Conservation (phyloP, 1,284 basidiomycete species). For the Ustilago trichophora region DNA sequence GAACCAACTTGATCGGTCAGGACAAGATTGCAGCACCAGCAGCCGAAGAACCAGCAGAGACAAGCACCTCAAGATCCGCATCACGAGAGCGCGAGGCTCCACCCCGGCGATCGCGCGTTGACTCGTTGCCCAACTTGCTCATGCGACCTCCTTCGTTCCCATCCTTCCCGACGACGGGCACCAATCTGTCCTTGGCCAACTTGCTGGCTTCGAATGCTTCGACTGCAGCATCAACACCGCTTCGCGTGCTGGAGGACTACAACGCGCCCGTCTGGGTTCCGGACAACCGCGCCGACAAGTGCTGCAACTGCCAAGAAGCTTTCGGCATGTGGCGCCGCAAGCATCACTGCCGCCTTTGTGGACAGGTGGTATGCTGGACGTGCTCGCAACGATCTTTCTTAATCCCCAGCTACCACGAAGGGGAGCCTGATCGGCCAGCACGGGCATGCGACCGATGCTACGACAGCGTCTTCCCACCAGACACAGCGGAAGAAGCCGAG, state of each 20-base stretch:
- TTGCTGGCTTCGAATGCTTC: slow-evolving; percentile 25
- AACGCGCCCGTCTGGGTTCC: slow-evolving; percentile 92
- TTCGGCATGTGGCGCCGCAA: slow-evolving; percentile 84
- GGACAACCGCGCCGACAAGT: slow-evolving; percentile 79
- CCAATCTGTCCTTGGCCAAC: slow-evolving; percentile 32
- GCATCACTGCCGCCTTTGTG: slow-evolving; percentile 90
- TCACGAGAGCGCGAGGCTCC: slow-evolving; percentile 17
- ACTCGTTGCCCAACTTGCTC: slow-evolving; percentile 39
- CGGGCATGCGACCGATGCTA: slow-evolving; percentile 86
- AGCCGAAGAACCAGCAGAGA: slow-evolving; percentile 10
- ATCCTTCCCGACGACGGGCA: slow-evolving; percentile 20
- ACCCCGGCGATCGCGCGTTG: slow-evolving; percentile 25
- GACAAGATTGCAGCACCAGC: slow-evolving; percentile 14
- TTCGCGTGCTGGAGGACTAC: slow-evolving; percentile 78
- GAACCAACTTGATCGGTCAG: slow-evolving; percentile 26
- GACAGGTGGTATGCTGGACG: slow-evolving; percentile 80
- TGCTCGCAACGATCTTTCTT: slow-evolving; percentile 70
- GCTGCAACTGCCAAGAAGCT: slow-evolving; percentile 80
- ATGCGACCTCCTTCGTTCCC: slow-evolving; percentile 45
- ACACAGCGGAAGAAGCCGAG: slow-evolving; percentile 25
- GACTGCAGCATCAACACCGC: slow-evolving; percentile 16
- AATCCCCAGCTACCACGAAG: slow-evolving; percentile 60
- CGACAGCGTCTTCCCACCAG: slow-evolving; percentile 77
- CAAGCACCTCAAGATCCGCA: slow-evolving; percentile 1
- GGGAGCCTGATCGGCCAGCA: slow-evolving; percentile 72